Evolutionary conservation across 2,329 filamentous ascomycete species (phyloP).

Genomic region (Curvularia hawaiiensis): DNA sequence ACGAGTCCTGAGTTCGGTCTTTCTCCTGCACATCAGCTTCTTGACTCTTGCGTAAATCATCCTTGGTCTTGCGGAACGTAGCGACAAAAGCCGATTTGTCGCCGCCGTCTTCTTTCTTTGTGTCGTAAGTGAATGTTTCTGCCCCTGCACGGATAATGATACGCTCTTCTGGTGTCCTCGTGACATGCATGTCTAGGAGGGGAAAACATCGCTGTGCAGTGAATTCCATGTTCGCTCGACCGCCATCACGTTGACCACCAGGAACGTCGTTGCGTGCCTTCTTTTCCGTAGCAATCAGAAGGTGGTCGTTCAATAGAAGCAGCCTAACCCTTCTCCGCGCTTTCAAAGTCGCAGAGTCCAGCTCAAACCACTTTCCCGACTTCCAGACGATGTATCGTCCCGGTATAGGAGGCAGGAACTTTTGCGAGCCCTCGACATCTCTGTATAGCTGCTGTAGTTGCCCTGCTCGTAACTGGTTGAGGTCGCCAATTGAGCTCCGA

Average conservation of each 20-base stretch:
- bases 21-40: slow-evolving; percentile 87
- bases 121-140: slow-evolving; percentile 94
- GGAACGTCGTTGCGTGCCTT: slow-evolving; percentile 78
- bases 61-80: slow-evolving; percentile 89
- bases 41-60: slow-evolving; percentile 84
- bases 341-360: slow-evolving; percentile 98
- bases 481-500: slow-evolving; percentile 82
- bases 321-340: slow-evolving; percentile 87
- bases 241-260: slow-evolving; percentile 51
- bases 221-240: slow-evolving; percentile 63
- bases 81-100: slow-evolving; percentile 83
- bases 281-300: slow-evolving; percentile 93
- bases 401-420: slow-evolving; percentile 87
- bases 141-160: slow-evolving; percentile 89
- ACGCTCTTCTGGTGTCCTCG: slow-evolving; percentile 70
- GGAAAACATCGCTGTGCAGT: slow-evolving; percentile 96
- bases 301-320: slow-evolving; percentile 91
- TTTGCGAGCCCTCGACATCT: slow-evolving; percentile 95
- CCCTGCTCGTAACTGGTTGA: slow-evolving; percentile 70
- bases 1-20: slow-evolving; percentile 81
- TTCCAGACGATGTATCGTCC: slow-evolving; percentile 95
- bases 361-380: slow-evolving; percentile 90
- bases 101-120: slow-evolving; percentile 76
- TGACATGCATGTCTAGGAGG: slow-evolving; percentile 87
- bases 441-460: slow-evolving; percentile 87